A percentile compares a stretch with the other conserved stretches of the same genome.
Evolutionary conservation across 78 protist species (phyloP).

Genomic region (Dictyostelium capitatum): DNA sequence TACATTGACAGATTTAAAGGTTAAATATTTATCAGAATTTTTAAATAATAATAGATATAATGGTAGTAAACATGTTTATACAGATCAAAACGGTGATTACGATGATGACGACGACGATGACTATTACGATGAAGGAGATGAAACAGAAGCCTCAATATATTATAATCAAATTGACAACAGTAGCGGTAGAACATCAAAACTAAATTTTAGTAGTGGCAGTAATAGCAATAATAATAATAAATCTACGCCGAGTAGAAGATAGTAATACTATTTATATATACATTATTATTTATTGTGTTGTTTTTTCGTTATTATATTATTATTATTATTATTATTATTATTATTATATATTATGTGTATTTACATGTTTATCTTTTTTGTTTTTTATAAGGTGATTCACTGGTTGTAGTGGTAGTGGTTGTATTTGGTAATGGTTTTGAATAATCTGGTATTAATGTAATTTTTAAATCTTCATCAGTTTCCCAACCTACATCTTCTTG

Average conservation of each 20-base stretch:
- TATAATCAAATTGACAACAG: conserved; percentile 26
- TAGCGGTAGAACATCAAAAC: background rate
- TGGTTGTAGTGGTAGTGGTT: background rate
- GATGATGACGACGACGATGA: conserved; percentile 43
- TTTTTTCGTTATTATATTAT: background rate
- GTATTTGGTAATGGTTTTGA: background rate
- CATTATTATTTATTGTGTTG: background rate
- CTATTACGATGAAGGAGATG: background rate
- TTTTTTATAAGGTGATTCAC: background rate
- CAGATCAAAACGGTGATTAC: conserved; percentile 4
- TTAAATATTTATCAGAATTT: conserved; percentile 16
- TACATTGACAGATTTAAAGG: conserved; percentile 28
- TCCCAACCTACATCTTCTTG: conserved; percentile 73
- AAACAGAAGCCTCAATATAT: background rate
- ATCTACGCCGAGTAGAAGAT: conserved; percentile 3
- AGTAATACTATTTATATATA: background rate
- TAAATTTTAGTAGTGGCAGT: background rate
- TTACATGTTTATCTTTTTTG: conserved; percentile 13
- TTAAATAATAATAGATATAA: conserved; percentile 11
- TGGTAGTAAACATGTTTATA: background rate
- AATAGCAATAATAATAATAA: background rate
- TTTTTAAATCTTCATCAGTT: conserved; percentile 50
- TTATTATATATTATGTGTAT: too few relatives aligned
- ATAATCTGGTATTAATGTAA: conserved; percentile 30
- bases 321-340: background rate